These are phyloP conservation scores for Pyrus pyrifolia DNA, from an alignment of 306 rosid species.

Conservation along the genomic window DNA sequence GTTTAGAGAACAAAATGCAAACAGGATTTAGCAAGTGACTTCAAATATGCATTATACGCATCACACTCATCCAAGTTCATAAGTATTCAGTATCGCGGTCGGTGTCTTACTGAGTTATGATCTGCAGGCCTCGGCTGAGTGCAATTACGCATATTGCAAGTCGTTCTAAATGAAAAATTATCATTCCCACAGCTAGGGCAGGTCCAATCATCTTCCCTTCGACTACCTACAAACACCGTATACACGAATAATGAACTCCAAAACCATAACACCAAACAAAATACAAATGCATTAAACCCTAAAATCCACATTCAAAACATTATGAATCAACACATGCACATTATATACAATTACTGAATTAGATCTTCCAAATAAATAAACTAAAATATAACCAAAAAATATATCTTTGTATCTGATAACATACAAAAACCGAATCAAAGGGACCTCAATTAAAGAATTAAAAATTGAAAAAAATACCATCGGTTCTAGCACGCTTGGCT, in stretches of 20 bases:
- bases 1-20: neutral
- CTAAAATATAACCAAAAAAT: too few relatives aligned
- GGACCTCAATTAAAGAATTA: neutral
- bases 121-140: slow-evolving; percentile 99
- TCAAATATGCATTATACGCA: neutral
- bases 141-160: slow-evolving; percentile 99
- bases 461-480: slow-evolving; percentile 35
- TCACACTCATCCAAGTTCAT: neutral
- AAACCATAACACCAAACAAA: neutral
- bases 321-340: neutral
- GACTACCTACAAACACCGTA: slow-evolving; percentile 61
- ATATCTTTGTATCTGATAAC: neutral
- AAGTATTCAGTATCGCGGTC: neutral
- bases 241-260: neutral
- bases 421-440: neutral
- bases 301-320: neutral
- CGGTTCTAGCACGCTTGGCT: slow-evolving; percentile 96
- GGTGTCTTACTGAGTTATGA: slow-evolving; percentile 63
- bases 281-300: neutral
- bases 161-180: slow-evolving; percentile 93
- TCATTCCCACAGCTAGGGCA: slow-evolving; percentile 98
- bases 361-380: neutral
- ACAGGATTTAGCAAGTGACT: neutral
- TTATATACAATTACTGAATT: neutral
- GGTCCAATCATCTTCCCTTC: slow-evolving; percentile 99